A percentile compares a stretch with the other conserved stretches of the same genome.
Conservation (phyloP, 306 rosid genomes). For the Rosa chinensis region DNA sequence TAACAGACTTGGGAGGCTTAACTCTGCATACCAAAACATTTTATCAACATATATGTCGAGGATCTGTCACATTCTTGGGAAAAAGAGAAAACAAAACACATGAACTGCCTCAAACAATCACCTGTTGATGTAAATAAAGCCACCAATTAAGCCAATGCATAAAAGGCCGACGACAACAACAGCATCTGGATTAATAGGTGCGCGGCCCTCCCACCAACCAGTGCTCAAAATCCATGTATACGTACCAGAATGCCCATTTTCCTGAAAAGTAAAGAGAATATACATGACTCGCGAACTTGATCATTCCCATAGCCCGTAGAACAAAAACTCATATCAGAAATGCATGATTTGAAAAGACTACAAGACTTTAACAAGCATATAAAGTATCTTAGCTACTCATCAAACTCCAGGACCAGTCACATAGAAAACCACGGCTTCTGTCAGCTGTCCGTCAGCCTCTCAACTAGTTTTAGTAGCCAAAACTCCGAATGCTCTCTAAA, state of each 20-base stretch:
- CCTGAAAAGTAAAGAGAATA: constrained; percentile 44
- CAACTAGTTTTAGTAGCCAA: background rate
- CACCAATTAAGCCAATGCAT: constrained; percentile 56
- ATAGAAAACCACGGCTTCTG: background rate
- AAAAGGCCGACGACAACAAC: constrained; percentile 58
- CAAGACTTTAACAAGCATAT: background rate
- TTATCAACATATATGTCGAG: constrained; percentile 20
- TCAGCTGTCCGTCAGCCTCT: background rate
- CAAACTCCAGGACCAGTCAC: background rate
- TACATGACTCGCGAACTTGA: constrained; percentile 8
- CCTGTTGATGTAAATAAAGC: constrained; percentile 84
- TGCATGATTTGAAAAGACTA: background rate
- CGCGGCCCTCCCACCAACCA: constrained; percentile 87
- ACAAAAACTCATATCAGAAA: background rate
- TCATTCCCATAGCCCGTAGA: background rate
- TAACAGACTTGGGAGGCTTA: constrained; percentile 43
- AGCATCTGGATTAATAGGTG: constrained; percentile 82
- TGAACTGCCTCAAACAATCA: constrained; percentile 3
- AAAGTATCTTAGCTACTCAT: background rate
- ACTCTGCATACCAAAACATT: constrained; percentile 47
- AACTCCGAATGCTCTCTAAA: background rate
- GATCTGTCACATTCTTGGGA: constrained; percentile 9
- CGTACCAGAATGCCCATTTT: constrained; percentile 72
- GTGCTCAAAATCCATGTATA: constrained; percentile 93
- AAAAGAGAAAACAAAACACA: background rate